Evolutionary conservation across 176 grass and related monocot species (phyloP), one percentile per base, ranked within the genome.

Genomic region (Chloris gayana): DNA sequence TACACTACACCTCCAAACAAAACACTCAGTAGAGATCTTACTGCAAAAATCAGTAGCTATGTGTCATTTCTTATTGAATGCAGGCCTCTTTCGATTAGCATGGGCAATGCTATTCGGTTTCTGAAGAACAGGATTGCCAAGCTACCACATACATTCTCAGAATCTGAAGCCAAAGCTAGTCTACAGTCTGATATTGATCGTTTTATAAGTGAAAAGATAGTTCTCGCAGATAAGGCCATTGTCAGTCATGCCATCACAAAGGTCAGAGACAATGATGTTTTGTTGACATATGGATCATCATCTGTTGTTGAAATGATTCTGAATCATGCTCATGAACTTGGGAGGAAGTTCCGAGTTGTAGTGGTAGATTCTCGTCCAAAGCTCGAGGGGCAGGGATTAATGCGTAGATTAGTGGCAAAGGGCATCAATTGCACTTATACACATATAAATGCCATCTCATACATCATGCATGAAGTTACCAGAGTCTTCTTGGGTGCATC

Each of bases 221-320:
- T 94, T 68, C 73, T 94, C 74, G 94, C 94, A 54, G 83, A 89
- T 88, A 91, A 94, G 80, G 91, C 89, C 74, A 97, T 97, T 84
- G 85, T 97, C 37, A 90, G 86, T 78, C 89, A 97, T 77, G 87
- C 89, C 39, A 88, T 94, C 63, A 83, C 94, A 24, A 97, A 97
- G 81, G 89, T 97, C 63, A 83, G 94, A 90, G 91, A 97, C 76
- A 78, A 86, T 77, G 94, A 97, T 90, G 94, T 97, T 45, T 86
- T 97, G 64, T 69, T 97, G 59, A 97, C 83, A 24, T 94, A 94
- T 72, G 94, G 87, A 41, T 90, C 91, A 39, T 89, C 94, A 32
- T 97, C 94, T 81, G 87, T 97, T 81, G 89, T 97, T 84, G 94
- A 97, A 84, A 94, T 93, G 88, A 92, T 97, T 86, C 76, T 97